Conservation (phyloP, 139 green algal species). For the Coelastrella sp. region DNA sequence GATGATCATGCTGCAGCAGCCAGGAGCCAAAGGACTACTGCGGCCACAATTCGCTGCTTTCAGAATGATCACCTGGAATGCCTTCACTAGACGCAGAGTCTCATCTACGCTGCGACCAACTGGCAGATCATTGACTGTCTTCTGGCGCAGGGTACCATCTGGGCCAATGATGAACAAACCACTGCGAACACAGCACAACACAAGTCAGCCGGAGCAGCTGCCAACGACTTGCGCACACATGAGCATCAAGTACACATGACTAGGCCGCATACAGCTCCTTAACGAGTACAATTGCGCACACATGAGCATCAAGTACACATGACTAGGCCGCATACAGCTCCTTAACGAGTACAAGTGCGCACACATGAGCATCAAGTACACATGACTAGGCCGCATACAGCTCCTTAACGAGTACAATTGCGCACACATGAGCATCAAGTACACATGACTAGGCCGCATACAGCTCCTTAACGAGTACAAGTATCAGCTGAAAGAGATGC, state of each 20-base stretch:
- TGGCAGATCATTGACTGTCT: conserved; percentile 97
- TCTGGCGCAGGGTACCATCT: conserved; percentile 95
- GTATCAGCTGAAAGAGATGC: too few relatives aligned
- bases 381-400: too few relatives aligned
- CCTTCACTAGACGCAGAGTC: conserved; percentile 91
- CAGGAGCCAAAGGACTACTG: too few relatives aligned
- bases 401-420: not conserved
- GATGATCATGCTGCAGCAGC: too few relatives aligned
- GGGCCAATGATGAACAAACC: conserved; percentile 94
- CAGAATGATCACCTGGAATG: conserved; percentile 80
- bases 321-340: too few relatives aligned
- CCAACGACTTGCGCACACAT: not conserved
- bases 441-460: too few relatives aligned
- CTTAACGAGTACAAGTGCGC: too few relatives aligned
- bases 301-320: not conserved
- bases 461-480: too few relatives aligned
- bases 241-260: too few relatives aligned
- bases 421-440: not conserved
- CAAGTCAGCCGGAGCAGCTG: not conserved
- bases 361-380: not conserved
- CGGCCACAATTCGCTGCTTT: not conserved
- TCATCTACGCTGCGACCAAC: conserved; percentile 90
- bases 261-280: too few relatives aligned
- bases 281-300: not conserved
- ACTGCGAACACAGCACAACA: conserved; percentile 48